Evolutionary conservation across 768 basidiomycete genomes (phyloP).

Genomic region (Suillus luteus): DNA sequence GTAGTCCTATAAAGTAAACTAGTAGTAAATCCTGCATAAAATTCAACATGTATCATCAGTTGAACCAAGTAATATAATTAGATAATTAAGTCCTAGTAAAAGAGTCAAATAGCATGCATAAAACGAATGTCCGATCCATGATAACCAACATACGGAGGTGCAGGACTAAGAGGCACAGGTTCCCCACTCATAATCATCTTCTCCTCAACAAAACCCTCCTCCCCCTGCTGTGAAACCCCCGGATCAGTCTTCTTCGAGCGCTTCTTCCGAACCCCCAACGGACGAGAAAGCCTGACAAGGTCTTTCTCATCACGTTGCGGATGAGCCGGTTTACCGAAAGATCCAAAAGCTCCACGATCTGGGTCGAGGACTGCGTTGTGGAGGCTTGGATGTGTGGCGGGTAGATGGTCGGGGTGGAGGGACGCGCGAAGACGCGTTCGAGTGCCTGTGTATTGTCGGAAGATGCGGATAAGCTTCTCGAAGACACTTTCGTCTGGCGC

Average conservation of each 20-base stretch:
- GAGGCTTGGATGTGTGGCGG: constrained; percentile 57
- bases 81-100: too few relatives aligned
- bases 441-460: constrained; percentile 22
- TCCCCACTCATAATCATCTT: neutral
- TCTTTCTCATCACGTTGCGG: constrained; percentile 5
- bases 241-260: constrained; percentile 1
- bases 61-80: neutral
- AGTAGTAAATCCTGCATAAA: too few relatives aligned
- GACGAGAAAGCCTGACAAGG: constrained; percentile 1
- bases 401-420: constrained; percentile 39
- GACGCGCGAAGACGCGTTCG: constrained; percentile 36
- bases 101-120: neutral
- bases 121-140: neutral
- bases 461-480: constrained; percentile 42
- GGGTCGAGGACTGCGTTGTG: constrained; percentile 49
- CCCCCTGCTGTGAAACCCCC: neutral
- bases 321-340: constrained; percentile 16
- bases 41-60: neutral
- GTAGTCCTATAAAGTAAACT: too few relatives aligned
- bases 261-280: neutral
- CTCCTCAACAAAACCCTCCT: constrained; percentile 4
- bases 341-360: constrained; percentile 26
- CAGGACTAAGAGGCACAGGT: neutral
- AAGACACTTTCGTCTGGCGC: constrained; percentile 46
- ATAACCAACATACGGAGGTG: neutral